Base-by-base conservation (phyloP, 1,284 basidiomycete genomes). In the Marasmius tenuissimus region DNA sequence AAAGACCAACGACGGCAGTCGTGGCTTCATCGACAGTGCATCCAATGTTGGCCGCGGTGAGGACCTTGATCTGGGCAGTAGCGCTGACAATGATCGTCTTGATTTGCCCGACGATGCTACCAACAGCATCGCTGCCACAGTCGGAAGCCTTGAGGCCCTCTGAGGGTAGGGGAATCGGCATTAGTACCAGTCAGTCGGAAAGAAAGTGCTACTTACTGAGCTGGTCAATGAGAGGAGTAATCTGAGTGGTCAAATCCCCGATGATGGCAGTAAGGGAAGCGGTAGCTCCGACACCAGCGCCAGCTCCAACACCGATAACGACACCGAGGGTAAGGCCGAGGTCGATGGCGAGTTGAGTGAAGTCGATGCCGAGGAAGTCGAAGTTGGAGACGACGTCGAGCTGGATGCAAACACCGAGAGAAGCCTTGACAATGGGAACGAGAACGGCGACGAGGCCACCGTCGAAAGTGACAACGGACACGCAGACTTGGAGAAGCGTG, bases 371-470 rank as follows among this genome's bases (percentile, higher is more conserved):
- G 37, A 54, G 52, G 34, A 54, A 38, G 9, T 54, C 52, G 52
- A 54, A 54, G 7, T 33, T 37, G 35, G 27, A 37, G 35, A 35
- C 38, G 52, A 54, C 38, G 35, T 14, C 34, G 4, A 54, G 52
- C 38, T 54, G 52, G n/a, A 54, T 38, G 35, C 52, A 54, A 38
- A 54, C 52, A 14, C 52, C 52, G 37, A 54, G 52, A 20, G 52
- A 54, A 3, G 52, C 37, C 34, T 34, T 54, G 52, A 54, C 20
- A n/a, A 54, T 14, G n/a, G 52, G 52, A 54, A 54, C 37, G 34
- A 54, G 52, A 35, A 37, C 27, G 20, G 16, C 52, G 14, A 37
- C 34, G 34, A 54, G 37, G 16, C 52, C 52, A 54, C 52, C 52
- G 34, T 54, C 34, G 34, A 54, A 54, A 6, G 37, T 38, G 34